Percentiles rank a stretch among this genome's conserved stretches.
Evolutionary conservation across 1,284 basidiomycete genomes (phyloP).

Genomic region (Somion occarium): DNA sequence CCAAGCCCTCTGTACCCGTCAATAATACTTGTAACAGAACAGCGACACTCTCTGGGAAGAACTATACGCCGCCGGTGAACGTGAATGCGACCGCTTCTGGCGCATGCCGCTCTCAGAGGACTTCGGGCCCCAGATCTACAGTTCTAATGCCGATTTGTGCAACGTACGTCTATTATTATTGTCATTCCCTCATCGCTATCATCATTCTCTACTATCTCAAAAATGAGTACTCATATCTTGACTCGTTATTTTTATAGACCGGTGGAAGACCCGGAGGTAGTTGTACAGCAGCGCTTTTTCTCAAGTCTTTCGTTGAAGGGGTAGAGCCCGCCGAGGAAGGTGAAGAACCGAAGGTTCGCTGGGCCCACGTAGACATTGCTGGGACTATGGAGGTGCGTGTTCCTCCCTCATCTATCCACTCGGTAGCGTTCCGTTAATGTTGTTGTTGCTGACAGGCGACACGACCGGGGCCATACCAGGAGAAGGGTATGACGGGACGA

Average conservation of each 20-base stretch:
- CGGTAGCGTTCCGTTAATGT: not conserved
- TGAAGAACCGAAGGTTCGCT: slow-evolving; percentile 49
- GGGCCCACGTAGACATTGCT: slow-evolving; percentile 87
- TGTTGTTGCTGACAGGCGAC: slow-evolving; percentile 35
- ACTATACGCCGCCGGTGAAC: slow-evolving; percentile 66
- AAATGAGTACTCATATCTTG: slow-evolving; percentile 1
- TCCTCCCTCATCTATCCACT: not conserved
- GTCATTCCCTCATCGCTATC: not conserved
- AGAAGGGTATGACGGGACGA: slow-evolving; percentile 77
- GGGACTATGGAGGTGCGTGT: slow-evolving; percentile 66
- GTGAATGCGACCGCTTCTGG: slow-evolving; percentile 81
- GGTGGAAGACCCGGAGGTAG: slow-evolving; percentile 75
- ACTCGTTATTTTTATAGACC: slow-evolving; percentile 34
- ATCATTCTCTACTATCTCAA: not conserved
- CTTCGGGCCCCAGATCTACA: slow-evolving; percentile 72
- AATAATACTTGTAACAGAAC: slow-evolving; percentile 35
- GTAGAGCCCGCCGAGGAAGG: slow-evolving; percentile 50
- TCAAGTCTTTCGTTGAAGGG: slow-evolving; percentile 78
- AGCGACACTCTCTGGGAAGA: slow-evolving; percentile 73
- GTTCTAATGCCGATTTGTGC: slow-evolving; percentile 78
- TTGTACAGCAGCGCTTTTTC: slow-evolving; percentile 84
- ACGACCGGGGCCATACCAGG: slow-evolving; percentile 57
- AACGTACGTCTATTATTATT: slow-evolving; percentile 55
- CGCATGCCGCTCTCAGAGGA: slow-evolving; percentile 82
- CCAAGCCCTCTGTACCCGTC: not conserved